phyloP scores from a whole-genome alignment of 805 yeast genomes.

The Alloascoidea africana region DNA sequence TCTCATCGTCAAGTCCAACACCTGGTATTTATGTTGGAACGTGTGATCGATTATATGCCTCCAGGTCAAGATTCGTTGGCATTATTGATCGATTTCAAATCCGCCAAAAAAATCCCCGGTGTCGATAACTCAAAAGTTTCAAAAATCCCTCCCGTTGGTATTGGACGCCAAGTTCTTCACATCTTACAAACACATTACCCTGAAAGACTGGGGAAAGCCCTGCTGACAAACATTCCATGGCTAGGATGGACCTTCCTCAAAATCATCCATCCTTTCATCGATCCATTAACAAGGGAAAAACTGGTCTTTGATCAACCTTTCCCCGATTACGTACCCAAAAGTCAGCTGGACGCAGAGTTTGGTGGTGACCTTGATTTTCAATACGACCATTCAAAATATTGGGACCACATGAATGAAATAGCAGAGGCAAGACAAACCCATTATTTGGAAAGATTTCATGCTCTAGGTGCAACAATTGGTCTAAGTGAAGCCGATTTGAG shows the following conservation, averaged over 20 bases:
- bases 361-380: constrained; percentile 81
- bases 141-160: constrained; percentile 77
- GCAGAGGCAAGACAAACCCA: constrained; percentile 41
- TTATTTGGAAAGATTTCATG: constrained; percentile 53
- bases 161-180: constrained; percentile 83
- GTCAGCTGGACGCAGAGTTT: constrained; percentile 69
- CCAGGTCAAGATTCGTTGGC: constrained; percentile 92
- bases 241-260: constrained; percentile 86
- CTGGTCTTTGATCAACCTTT: constrained; percentile 86
- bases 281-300: constrained; percentile 89
- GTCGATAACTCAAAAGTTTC: constrained; percentile 23
- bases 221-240: constrained; percentile 87
- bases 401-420: constrained; percentile 54
- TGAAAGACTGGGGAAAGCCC: constrained; percentile 87
- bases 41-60: constrained; percentile 91
- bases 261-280: constrained; percentile 89
- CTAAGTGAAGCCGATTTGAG: constrained; percentile 74
- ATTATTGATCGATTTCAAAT: constrained; percentile 80
- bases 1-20: constrained; percentile 91
- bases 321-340: constrained; percentile 62
- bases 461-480: constrained; percentile 48
- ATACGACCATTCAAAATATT: constrained; percentile 67
- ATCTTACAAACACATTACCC: constrained; percentile 96
- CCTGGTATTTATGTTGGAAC: constrained; percentile 81
- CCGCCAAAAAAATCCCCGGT: constrained; percentile 42